phyloP scores from a whole-genome alignment of 2,329 filamentous ascomycete species.

The Lachnellula occidentalis region DNA sequence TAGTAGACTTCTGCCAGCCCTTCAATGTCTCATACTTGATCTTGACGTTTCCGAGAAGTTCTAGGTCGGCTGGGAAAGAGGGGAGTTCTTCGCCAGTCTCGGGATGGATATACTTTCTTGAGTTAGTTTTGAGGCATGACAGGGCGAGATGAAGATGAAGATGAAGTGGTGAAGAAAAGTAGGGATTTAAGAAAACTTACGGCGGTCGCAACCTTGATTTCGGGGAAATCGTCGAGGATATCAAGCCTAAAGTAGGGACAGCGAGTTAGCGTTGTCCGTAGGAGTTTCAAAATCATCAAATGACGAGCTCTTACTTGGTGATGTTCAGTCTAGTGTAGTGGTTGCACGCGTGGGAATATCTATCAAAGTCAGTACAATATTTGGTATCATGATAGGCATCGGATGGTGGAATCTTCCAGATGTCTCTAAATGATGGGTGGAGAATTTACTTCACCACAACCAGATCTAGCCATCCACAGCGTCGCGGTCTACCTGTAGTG shows the following conservation, averaged over 20 bases:
- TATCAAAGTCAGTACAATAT: background rate
- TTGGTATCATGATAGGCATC: too few species aligned
- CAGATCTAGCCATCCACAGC: slow-evolving; percentile 55
- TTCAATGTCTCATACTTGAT: slow-evolving; percentile 63
- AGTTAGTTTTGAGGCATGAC: too few species aligned
- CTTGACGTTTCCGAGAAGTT: slow-evolving; percentile 51
- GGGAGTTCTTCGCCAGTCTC: slow-evolving; percentile 43
- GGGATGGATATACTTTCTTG: slow-evolving; percentile 25
- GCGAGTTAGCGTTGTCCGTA: too few species aligned
- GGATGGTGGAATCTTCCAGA: slow-evolving; percentile 21
- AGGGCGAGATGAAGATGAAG: too few species aligned
- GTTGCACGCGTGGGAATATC: background rate
- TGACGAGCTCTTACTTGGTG: slow-evolving; percentile 37
- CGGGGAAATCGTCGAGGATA: slow-evolving; percentile 67
- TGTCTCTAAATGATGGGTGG: slow-evolving; percentile 32
- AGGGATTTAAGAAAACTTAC: background rate
- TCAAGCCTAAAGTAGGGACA: slow-evolving; percentile 48
- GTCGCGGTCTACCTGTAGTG: slow-evolving; percentile 48
- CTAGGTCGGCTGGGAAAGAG: slow-evolving; percentile 60
- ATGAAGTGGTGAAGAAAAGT: too few species aligned
- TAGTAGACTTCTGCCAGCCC: slow-evolving; percentile 64
- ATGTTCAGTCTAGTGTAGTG: slow-evolving; percentile 44
- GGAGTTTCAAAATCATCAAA: too few species aligned
- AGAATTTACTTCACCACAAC: slow-evolving; percentile 35
- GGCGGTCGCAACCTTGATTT: slow-evolving; percentile 67